A percentile compares a stretch with the other conserved stretches of the same genome.
Conservation (phyloP, 2,329 filamentous ascomycete species). For the Ophiocordyceps camponoti-floridani region DNA sequence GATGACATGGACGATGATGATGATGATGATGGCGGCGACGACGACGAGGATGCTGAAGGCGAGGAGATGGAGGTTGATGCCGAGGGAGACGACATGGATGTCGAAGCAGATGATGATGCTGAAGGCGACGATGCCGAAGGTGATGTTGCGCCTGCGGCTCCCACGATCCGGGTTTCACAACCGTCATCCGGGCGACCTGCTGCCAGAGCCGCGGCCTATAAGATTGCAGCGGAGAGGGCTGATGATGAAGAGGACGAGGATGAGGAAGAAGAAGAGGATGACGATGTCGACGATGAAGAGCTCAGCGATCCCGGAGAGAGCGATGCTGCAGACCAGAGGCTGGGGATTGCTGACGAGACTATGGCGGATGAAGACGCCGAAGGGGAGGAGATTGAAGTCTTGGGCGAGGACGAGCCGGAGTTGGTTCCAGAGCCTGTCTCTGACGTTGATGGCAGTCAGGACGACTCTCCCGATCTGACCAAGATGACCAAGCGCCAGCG, state of each 20-base stretch:
- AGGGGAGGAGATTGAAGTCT: conserved; percentile 24
- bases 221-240: conserved; percentile 19
- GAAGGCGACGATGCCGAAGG: conserved; percentile 24
- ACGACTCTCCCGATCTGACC: conserved; percentile 32
- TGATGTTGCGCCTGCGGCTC: conserved; percentile 17
- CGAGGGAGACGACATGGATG: conserved; percentile 21
- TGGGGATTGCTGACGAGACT: conserved; percentile 24
- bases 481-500: conserved; percentile 45
- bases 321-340: conserved; percentile 21
- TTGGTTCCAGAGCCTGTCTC: conserved; percentile 20
- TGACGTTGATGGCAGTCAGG: conserved; percentile 26
- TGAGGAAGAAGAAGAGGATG: conserved; percentile 26
- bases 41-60: conserved; percentile 25
- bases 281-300: conserved; percentile 36
- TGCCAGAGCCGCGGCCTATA: conserved; percentile 14
- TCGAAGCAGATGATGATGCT: conserved; percentile 20
- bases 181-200: conserved; percentile 16
- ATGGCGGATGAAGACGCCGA: conserved; percentile 28
- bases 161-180: conserved; percentile 30
- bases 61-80: conserved; percentile 17
- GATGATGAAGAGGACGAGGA: conserved; percentile 14
- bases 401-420: conserved; percentile 20
- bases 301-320: conserved; percentile 35
- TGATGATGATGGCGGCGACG: too few species aligned
- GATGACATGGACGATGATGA: conserved; percentile 17